Base-by-base conservation (phyloP, 1,284 basidiomycete genomes). In the Gomphus bonarii region DNA sequence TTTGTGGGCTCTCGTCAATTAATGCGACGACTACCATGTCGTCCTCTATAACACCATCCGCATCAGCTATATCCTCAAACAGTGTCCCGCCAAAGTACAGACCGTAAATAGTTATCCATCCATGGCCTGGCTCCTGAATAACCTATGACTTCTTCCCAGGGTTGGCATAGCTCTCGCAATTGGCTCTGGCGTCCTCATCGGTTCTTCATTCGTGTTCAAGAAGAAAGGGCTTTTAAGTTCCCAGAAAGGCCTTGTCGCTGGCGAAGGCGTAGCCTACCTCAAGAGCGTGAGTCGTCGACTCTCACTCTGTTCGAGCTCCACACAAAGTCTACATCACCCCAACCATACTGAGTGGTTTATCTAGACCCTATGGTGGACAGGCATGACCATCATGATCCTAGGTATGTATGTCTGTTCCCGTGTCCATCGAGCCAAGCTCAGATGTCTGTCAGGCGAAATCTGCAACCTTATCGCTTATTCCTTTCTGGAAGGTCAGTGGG, bases 211-310 rank as follows among this genome's bases (percentile, higher is more conserved):
- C 65, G 76, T 77, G 20, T 69, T 86, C 69, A 86, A 87, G 72
- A 87, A 86, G 71, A 68, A 68, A 66, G 77, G 77, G 0, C 65
- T 79, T 18, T 55, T 79, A 30, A 65, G 59, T 57, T 68, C 68
- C 40, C 69, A 69, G 65, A 65, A 75, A 55, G 79, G 78, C 6
- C 76, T 74, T 44, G 70, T 65, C 0, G 78, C 79, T 0, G 83
- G 83, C 22, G 81, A 85, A 62, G 82, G 82, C 14, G 79, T 83
- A 61, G 78, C 73, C 16, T 86, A 86, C 68, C 72, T 86, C 62
- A 81, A 80, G 69, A 73, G 70, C 61, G 72, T 72, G 58, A 61
- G 71, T 65, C 28, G 9, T 38, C n/a, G 25, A 20, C 12, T n/a
- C n/a, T n/a, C 20, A 20, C 50, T 9, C 40, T 36, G 22, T 25